Conservation (phyloP, 2,329 filamentous ascomycete genomes). For the Cercospora zeae-maydis region DNA sequence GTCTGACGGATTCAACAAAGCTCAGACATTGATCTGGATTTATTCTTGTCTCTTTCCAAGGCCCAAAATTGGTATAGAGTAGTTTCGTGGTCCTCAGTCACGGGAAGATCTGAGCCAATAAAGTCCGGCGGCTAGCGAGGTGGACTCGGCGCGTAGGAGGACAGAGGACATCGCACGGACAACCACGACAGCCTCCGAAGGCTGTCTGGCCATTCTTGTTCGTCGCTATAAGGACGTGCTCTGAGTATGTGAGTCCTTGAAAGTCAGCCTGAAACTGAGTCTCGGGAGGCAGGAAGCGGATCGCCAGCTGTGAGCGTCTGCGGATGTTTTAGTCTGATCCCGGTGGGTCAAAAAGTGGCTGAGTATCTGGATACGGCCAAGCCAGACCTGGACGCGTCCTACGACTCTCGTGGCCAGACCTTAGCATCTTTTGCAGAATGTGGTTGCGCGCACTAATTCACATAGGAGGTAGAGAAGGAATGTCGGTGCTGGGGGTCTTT, state of each 20-base stretch:
- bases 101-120: conserved; percentile 23
- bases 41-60: conserved; percentile 20
- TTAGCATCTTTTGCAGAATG: not conserved
- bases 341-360: conserved; percentile 15
- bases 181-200: conserved; percentile 3
- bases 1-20: not conserved
- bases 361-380: not conserved
- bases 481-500: not conserved
- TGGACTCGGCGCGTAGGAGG: conserved; percentile 24
- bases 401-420: not conserved
- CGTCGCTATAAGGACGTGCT: not conserved
- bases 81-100: conserved; percentile 21
- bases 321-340: conserved; percentile 24
- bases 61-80: conserved; percentile 11
- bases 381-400: not conserved
- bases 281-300: not conserved
- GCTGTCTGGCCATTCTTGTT: not conserved
- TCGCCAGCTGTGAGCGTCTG: conserved; percentile 20
- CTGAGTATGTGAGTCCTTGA: not conserved
- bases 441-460: not conserved
- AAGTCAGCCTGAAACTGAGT: conserved; percentile 5
- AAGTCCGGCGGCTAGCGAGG: conserved; percentile 22
- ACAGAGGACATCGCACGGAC: conserved; percentile 18
- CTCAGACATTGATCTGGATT: conserved; percentile 12
- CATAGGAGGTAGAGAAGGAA: not conserved